Conservation (phyloP, 225 moss, liverwort and hornwort genomes). For the Sphagnum tenellum region DNA sequence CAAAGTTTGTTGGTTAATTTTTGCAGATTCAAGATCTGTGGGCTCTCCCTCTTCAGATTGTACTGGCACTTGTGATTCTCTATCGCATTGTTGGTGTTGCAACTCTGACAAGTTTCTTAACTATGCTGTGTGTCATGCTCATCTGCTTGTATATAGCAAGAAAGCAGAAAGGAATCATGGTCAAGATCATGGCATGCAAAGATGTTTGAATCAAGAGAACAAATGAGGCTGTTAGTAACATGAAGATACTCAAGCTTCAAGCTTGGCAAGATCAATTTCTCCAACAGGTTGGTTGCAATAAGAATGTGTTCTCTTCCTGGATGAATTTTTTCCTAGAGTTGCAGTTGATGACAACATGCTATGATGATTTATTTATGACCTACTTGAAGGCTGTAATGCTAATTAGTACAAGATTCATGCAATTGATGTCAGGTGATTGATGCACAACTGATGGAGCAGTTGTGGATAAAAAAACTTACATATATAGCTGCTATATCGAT, state of each 20-base stretch:
- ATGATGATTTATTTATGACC: too few relatives aligned
- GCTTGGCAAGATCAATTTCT: conserved; percentile 53
- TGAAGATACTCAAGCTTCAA: conserved; percentile 66
- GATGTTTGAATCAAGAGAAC: conserved; percentile 39
- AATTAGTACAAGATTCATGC: too few relatives aligned
- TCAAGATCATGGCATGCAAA: conserved; percentile 30
- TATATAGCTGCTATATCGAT: conserved; percentile 12
- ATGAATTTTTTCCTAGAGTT: too few relatives aligned
- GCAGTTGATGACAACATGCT: too few relatives aligned
- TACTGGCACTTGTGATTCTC: conserved; percentile 34
- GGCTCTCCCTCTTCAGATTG: conserved; percentile 43
- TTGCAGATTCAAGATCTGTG: conserved; percentile 41
- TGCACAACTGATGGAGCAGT: conserved; percentile 3
- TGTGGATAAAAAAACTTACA: conserved; percentile 10
- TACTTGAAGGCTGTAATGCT: too few relatives aligned
- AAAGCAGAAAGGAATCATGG: conserved; percentile 30
- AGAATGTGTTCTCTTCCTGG: too few relatives aligned
- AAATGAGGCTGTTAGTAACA: conserved; percentile 42
- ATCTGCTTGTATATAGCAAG: conserved; percentile 26
- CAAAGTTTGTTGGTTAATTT: not conserved
- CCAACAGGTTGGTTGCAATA: conserved; percentile 14
- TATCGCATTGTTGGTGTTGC: conserved; percentile 44
- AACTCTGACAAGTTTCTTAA: conserved; percentile 31
- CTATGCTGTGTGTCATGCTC: conserved; percentile 34
- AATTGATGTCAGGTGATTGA: not conserved